Base-by-base conservation (phyloP, 768 basidiomycete species). In the Tricholoma matsutake region DNA sequence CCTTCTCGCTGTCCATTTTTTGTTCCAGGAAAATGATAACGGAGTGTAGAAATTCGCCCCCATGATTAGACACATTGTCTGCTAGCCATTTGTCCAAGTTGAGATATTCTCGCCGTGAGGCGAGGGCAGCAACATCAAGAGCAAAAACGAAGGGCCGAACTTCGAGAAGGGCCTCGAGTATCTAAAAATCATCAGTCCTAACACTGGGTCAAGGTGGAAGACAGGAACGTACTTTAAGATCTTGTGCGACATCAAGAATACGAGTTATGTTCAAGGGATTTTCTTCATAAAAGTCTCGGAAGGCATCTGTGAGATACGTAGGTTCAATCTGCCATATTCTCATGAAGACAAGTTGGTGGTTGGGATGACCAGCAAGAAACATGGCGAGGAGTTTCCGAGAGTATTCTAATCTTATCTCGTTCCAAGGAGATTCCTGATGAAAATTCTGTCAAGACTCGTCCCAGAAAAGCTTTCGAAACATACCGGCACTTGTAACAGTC, bases 11-110 rank as follows among this genome's bases (percentile, higher is more conserved):
- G 58, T 91, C 88, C 84, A 96, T 93, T 76, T 98, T 99, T 76
- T 91, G 80, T 65, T 94, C 91, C 61, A 98, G 77, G 76, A 98
- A 98, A 18, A 87, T 83, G 60, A 98, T 86, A 63, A 96, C 86
- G 7, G 92, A 86, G 60, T 89, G 87, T 34, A 97, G 81, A 70
- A 98, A 97, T 64, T 93, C 92, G 29, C 83, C 83, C 7, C 93
- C 94, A 63, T 96, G 91, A 53, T 82, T 78, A 20, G 86, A 79
- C 18, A 96, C 91, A 67, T 94, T 91, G 72, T 94, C 92, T 13
- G 91, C 87, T 14, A 98, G 80, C 96, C 96, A 99, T 74, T 96
- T 96, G 76, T 97, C 96, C 49, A 99, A 80, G 68, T 99, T 95
- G 67, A 98, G 80, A 69, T 95, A 93, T 73, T 98, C 96, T 66